A percentile compares a stretch with the other conserved stretches of the same genome.
phyloP scores from a whole-genome alignment of 1,284 basidiomycete species.

The Irpex sp. region DNA sequence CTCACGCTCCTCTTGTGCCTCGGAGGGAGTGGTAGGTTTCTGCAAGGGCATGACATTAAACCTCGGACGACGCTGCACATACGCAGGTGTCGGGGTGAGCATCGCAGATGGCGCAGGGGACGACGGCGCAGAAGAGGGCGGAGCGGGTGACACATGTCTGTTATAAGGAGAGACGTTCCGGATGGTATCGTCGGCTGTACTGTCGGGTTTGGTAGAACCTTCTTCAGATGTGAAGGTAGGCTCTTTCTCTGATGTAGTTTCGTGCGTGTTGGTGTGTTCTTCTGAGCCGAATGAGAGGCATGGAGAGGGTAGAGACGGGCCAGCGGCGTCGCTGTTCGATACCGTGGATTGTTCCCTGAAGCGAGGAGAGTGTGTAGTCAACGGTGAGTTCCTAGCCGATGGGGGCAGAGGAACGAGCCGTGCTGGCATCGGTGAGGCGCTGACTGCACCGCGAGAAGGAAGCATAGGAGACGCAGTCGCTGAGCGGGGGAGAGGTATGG shows the following conservation, averaged over 20 bases:
- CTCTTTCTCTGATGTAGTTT: constrained; percentile 29
- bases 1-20: no score
- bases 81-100: constrained; percentile 60
- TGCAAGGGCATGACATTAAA: constrained; percentile 41
- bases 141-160: constrained; percentile 20
- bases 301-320: constrained; percentile 3
- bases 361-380: background rate
- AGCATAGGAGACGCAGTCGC: constrained; percentile 42
- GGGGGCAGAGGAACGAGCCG: constrained; percentile 12
- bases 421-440: constrained; percentile 9
- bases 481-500: constrained; percentile 52
- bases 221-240: constrained; percentile 65
- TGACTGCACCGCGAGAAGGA: constrained; percentile 1
- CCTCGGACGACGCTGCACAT: constrained; percentile 51
- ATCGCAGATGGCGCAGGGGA: constrained; percentile 27
- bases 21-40: constrained; percentile 19
- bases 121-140: constrained; percentile 39
- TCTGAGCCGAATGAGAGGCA: constrained; percentile 7
- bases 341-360: background rate
- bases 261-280: background rate
- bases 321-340: background rate
- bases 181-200: constrained; percentile 5
- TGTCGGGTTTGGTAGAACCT: constrained; percentile 13
- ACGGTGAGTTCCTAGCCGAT: constrained; percentile 11
- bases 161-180: background rate